These are phyloP conservation scores for Botryotinia globosa DNA, from an alignment of 2,329 filamentous ascomycete genomes.

Conservation along the genomic window DNA sequence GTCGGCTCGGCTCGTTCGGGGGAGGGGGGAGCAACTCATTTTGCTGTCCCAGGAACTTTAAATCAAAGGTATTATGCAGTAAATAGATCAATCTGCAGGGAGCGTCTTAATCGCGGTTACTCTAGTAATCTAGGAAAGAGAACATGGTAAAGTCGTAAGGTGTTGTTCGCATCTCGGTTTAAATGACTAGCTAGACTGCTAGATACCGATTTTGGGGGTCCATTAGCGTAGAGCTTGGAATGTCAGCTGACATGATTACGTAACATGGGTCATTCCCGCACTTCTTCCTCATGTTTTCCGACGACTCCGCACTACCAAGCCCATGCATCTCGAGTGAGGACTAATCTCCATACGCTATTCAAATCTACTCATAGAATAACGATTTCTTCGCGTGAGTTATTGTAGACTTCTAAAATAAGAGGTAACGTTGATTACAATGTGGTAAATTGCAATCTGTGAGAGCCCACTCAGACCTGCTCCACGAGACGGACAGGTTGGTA, in stretches of 20 bases:
- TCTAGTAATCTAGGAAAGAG: background rate
- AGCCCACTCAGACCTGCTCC: background rate
- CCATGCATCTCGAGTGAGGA: background rate
- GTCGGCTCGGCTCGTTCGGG: background rate
- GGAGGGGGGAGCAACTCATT: background rate
- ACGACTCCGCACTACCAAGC: background rate
- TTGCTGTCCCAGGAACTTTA: background rate
- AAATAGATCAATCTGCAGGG: background rate
- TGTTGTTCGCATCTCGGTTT: background rate
- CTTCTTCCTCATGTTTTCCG: background rate
- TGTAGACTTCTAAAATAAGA: fast-evolving
- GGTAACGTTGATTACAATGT: background rate
- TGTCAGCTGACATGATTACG: background rate
- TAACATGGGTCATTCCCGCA: background rate
- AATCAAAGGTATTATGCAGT: background rate
- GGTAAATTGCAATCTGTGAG: background rate
- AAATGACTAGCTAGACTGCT: too few relatives aligned
- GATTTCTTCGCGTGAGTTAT: background rate
- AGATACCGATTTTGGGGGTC: background rate
- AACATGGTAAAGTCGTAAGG: too few relatives aligned
- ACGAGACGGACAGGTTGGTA: background rate
- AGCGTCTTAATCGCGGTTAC: background rate
- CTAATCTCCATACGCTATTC: background rate
- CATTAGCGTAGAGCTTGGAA: background rate
- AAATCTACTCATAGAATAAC: too few relatives aligned